Evolutionary conservation across 148 eudicot species (phyloP), one percentile per base, ranked within the genome.

Genomic region (Gaultheria prostrata): DNA sequence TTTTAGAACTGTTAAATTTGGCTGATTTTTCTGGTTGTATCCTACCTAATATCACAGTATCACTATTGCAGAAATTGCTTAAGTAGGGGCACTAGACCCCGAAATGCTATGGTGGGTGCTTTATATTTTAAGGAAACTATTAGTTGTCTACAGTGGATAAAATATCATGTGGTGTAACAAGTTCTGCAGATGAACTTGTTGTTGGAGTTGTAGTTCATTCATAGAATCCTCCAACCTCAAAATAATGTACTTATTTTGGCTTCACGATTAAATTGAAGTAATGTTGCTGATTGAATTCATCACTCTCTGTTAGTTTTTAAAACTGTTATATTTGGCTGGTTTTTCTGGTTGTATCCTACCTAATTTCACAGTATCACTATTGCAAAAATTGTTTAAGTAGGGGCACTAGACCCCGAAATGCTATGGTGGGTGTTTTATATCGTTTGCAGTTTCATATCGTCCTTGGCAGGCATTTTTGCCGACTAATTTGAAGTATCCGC

Each of bases 91-190:
- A 3, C 32, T 24, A 24, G 14, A 11, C 14, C 14, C 70, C 32
- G 5, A 63, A 63, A 63, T 9, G 30, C 12, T 61, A 61, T 11
- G 1, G 9, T n/a, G 61, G 24, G n/a, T n/a, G n/a, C n/a, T n/a
- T n/a, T n/a, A n/a, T n/a, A n/a, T 61, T 57, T 61, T 61, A 39
- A 43, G 51, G 50, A 39, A 79, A 14, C 26, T 39, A 4, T 61
- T 56, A 54, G 82, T 8, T 80, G 74, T 46, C 33, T 77, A 39
- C 50, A 24, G 56, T 50, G 79, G 54, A 53, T 49, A 10, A 39
- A n/a, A n/a, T n/a, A n/a, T n/a, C n/a, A n/a, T n/a, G n/a, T 39
- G 43, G 43, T 6, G 6, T 5, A 39, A 39, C 43, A 0, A 39
- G 43, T 39, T 39, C 43, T 39, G 43, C 43, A 39, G 43, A 39